phyloP scores from a whole-genome alignment of 192 early-diverging fungal species.

The Thamnidium elegans region DNA sequence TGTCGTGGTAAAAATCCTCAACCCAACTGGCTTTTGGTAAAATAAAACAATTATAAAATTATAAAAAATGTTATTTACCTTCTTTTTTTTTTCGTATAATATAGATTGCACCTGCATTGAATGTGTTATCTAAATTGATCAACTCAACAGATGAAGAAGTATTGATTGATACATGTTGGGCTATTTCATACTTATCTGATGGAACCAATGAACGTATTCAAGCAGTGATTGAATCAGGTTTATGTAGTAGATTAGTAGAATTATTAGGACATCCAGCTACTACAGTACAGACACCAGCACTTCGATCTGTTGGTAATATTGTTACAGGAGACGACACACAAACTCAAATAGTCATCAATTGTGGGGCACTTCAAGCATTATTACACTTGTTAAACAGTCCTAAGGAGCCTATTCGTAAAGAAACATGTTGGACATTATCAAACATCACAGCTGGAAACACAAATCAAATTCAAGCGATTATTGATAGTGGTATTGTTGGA shows the following conservation, averaged over 20 bases:
- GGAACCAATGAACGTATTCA: conserved; percentile 73
- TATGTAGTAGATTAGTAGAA: conserved; percentile 67
- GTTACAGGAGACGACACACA: conserved; percentile 77
- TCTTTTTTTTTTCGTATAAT: background rate
- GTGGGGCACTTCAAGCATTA: conserved; percentile 56
- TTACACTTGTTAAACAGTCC: conserved; percentile 45
- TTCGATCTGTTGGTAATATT: conserved; percentile 78
- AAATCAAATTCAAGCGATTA: conserved; percentile 44
- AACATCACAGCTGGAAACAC: conserved; percentile 48
- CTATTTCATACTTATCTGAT: conserved; percentile 76
- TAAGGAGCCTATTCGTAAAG: conserved; percentile 42
- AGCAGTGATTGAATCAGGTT: conserved; percentile 71
- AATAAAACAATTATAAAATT: too few species aligned
- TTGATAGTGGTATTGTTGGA: conserved; percentile 42
- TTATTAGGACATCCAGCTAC: conserved; percentile 55
- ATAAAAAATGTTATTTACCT: background rate
- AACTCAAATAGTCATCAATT: conserved; percentile 70
- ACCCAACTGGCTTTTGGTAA: conserved; percentile 63
- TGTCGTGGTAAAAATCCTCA: conserved; percentile 74
- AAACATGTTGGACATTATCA: conserved; percentile 55
- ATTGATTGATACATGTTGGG: conserved; percentile 79
- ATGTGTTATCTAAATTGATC: conserved; percentile 58
- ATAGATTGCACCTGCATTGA: conserved; percentile 25
- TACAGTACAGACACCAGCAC: conserved; percentile 68
- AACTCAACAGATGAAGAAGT: conserved; percentile 68